A percentile compares a stretch with the other conserved stretches of the same genome.
phyloP scores from a whole-genome alignment of 371 early-diverging fungal genomes.

The Mucor racemosus region DNA sequence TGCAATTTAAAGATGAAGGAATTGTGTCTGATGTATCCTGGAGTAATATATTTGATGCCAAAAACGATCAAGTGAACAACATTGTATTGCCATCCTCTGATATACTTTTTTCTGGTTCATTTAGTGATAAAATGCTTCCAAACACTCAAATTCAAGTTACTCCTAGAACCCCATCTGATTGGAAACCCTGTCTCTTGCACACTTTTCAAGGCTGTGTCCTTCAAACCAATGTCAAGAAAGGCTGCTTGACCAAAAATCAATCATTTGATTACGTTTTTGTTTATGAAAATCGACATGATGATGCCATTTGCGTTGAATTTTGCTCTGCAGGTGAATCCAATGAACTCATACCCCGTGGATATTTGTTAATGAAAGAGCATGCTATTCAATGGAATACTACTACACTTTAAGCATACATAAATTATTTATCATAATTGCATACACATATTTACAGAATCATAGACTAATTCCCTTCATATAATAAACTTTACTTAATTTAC shows the following conservation, averaged over 20 bases:
- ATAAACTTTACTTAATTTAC: background rate
- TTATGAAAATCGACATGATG: constrained; percentile 5
- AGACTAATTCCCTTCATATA: no score
- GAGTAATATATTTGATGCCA: background rate
- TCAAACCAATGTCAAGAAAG: background rate
- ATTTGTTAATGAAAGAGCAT: background rate
- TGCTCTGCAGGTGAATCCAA: background rate
- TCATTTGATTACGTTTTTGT: background rate
- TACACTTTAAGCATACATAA: background rate
- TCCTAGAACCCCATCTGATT: background rate
- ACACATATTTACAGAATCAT: no score
- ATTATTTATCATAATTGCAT: background rate
- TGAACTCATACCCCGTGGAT: background rate
- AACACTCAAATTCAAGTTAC: background rate
- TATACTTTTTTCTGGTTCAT: background rate
- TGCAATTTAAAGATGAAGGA: constrained; percentile 2
- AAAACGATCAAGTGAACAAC: background rate
- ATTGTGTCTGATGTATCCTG: background rate
- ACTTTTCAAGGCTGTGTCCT: background rate
- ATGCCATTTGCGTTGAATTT: constrained; percentile 4
- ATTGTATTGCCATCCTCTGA: background rate
- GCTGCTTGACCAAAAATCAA: background rate
- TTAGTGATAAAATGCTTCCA: background rate
- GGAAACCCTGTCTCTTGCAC: background rate
- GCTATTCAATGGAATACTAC: background rate